These are phyloP conservation scores for Mortierella sp. DNA, from an alignment of 371 early-diverging fungal species.

Conservation along the genomic window DNA sequence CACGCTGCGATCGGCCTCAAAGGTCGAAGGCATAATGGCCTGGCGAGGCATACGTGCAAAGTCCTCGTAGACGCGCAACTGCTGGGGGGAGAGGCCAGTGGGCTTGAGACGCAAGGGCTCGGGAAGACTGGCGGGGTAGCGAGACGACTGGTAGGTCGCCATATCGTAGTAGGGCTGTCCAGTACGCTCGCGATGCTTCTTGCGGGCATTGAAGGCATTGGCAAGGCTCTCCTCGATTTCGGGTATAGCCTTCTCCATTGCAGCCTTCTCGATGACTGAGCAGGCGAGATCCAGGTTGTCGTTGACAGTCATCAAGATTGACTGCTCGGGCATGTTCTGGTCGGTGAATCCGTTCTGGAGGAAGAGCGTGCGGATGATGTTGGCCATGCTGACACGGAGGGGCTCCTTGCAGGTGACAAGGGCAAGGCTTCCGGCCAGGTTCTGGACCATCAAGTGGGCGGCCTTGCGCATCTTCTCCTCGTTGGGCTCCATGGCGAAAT, in stretches of 20 bases:
- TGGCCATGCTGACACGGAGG: conserved; percentile 88
- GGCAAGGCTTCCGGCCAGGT: conserved; percentile 85
- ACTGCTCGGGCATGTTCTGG: conserved; percentile 83
- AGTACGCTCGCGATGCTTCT: conserved; percentile 91
- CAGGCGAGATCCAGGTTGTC: conserved; percentile 95
- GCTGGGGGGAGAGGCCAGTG: conserved; percentile 81
- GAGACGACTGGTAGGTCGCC: conserved; percentile 74
- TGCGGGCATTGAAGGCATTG: conserved; percentile 76
- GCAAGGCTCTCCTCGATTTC: conserved; percentile 88
- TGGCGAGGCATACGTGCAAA: conserved; percentile 56
- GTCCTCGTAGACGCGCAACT: conserved; percentile 84
- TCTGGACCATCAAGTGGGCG: conserved; percentile 94
- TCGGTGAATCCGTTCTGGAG: conserved; percentile 88
- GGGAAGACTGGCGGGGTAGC: conserved; percentile 88
- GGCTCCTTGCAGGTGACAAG: conserved; percentile 95
- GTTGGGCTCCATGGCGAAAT: conserved; percentile 94
- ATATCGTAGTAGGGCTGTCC: conserved; percentile 93
- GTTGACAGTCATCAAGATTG: conserved; percentile 80
- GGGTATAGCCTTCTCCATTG: conserved; percentile 90
- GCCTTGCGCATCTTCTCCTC: conserved; percentile 94
- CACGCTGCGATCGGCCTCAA: conserved; percentile 42
- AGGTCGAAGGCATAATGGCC: conserved; percentile 33
- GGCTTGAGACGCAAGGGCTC: conserved; percentile 87
- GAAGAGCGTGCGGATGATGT: conserved; percentile 81
- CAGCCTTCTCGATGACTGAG: conserved; percentile 92